Conservation (phyloP, 1,284 basidiomycete species). For the Leccinum cinnamomeum region DNA sequence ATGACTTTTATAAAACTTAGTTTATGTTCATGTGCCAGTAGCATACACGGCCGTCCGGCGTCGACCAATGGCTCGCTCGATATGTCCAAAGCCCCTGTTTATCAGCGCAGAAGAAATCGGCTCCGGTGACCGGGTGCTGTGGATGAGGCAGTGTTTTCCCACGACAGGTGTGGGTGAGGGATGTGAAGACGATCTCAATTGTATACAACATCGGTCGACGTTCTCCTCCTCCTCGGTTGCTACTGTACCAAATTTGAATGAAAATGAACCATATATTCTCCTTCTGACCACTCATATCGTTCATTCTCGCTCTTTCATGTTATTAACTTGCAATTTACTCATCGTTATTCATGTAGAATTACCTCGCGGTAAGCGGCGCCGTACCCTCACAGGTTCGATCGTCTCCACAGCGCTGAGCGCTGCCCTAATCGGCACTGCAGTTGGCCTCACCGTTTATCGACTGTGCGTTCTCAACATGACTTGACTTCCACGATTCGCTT, state of each 20-base stretch:
- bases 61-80: no score
- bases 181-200: no score
- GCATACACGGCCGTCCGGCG: no score
- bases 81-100: no score
- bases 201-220: neutral
- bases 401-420: conserved; percentile 78
- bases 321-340: conserved; percentile 33
- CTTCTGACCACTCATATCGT: neutral
- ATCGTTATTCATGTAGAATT: conserved; percentile 49
- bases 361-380: conserved; percentile 58
- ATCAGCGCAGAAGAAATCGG: no score
- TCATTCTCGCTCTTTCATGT: conserved; percentile 31
- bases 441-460: conserved; percentile 79
- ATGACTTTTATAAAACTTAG: no score
- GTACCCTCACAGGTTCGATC: conserved; percentile 72
- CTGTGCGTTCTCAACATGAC: conserved; percentile 51
- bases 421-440: conserved; percentile 77
- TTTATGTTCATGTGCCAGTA: no score
- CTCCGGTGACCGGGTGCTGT: no score
- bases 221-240: neutral
- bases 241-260: conserved; percentile 2
- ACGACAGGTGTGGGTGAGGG: neutral
- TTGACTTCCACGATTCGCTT: conserved; percentile 1
- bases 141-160: conserved; percentile 6
- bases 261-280: conserved; percentile 20